Conservation (phyloP, 2,329 filamentous ascomycete genomes). For the Sporothrix schenckii region DNA sequence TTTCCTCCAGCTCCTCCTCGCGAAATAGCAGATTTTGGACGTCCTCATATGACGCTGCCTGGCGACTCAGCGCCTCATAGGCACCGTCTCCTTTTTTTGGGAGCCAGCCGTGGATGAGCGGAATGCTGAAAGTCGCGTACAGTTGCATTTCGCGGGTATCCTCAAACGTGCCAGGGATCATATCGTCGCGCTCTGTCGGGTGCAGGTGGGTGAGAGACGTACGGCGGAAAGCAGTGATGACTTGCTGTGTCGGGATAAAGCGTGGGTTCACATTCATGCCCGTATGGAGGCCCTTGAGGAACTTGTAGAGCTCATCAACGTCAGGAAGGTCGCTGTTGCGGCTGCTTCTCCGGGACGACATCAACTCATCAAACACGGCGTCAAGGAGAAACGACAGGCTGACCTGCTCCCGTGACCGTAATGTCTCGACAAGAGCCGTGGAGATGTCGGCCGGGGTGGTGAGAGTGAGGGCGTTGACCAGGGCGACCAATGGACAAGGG, state of each 20-base stretch:
- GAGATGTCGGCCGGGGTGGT: slow-evolving; percentile 70
- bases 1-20: slow-evolving; percentile 85
- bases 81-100: slow-evolving; percentile 68
- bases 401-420: slow-evolving; percentile 82
- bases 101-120: slow-evolving; percentile 91
- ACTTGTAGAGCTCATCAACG: slow-evolving; percentile 82
- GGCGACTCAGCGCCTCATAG: slow-evolving; percentile 70
- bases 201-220: slow-evolving; percentile 58
- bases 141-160: slow-evolving; percentile 85
- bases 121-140: slow-evolving; percentile 86
- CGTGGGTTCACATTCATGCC: slow-evolving; percentile 98
- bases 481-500: slow-evolving; percentile 86
- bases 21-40: slow-evolving; percentile 85
- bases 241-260: slow-evolving; percentile 66
- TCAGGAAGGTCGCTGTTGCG: slow-evolving; percentile 72
- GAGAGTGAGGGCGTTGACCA: slow-evolving; percentile 89
- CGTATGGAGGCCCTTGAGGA: slow-evolving; percentile 85
- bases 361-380: slow-evolving; percentile 89
- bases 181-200: slow-evolving; percentile 52
- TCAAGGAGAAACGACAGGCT: slow-evolving; percentile 83
- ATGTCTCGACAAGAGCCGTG: slow-evolving; percentile 74
- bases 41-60: slow-evolving; percentile 85
- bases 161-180: slow-evolving; percentile 75
- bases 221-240: slow-evolving; percentile 52
- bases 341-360: slow-evolving; percentile 71